Base-by-base conservation (phyloP, 2,329 filamentous ascomycete species). In the Fusarium protoensiforme region DNA sequence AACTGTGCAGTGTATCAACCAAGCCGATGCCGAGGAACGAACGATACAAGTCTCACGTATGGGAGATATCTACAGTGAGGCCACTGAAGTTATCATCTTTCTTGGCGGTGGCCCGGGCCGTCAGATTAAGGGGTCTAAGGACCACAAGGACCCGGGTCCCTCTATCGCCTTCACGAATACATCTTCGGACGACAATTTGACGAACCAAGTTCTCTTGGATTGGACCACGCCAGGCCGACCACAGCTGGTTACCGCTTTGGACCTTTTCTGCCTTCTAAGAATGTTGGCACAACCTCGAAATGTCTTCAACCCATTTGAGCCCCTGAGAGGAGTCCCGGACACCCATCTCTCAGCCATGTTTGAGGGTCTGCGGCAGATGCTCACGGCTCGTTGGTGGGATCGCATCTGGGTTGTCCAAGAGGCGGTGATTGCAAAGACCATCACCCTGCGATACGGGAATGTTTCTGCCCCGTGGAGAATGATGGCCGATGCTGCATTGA, bases 341-440 rank as follows among this genome's bases (percentile, higher is more conserved):
- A 4, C n/a, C 5, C 13, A 35, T 13, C 36, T 58, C 22, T 33
- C 27, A 18, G 38, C 13, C 9, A 43, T 60, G 3, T 60, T 60
- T 33, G 57, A 60, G 27, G 8, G 20, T 22, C 8, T 59, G 24
- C 57, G 57, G 5, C 29, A n/a, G 20, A 41, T 59, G 36, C 18
- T 59, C 14, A 43, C 11, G 7, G 14, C 18, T 9, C 27, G n/a
- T 2, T 59, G 57, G 57, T 59, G 57, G 57, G 24, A 59, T 18
- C 57, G 57, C 11, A 59, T 59, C 16, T 59, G 57, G 57, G 57
- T 59, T 59, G 57, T 59, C 7, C 57, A 59, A 43, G 57, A 59
- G 38, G 38, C 38, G 2, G 38, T 43, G 18, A 5, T 59, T 31
- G 36, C 57, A 7, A 16, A 22, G n/a, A n/a, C 11, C 8, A 22